Base-by-base conservation (phyloP, 345 rosid genomes). In the Melaleuca quinquenervia region DNA sequence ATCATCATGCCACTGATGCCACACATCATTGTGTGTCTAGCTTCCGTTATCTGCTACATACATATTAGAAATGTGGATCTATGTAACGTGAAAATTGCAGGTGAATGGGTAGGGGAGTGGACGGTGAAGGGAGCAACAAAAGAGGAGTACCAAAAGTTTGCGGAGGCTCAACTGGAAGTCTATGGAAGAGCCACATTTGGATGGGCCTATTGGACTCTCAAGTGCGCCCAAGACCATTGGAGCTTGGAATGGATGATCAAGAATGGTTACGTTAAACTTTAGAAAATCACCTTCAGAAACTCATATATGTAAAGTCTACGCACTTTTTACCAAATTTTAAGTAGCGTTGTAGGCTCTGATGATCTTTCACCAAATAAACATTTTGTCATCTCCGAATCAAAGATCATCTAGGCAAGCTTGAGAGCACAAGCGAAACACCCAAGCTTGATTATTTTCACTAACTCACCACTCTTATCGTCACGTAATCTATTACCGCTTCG, bases 21-120 rank as follows among this genome's bases (percentile, higher is more conserved):
- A n/a, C 11, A n/a, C 6, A n/a, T 58, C 70, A 58, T 58, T 58
- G n/a, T n/a, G 70, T 12, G 26, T 55, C 70, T 1, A 26, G 5
- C 2, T 58, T 58, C n/a, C 6, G 32, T 11, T 29, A n/a, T 58
- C 32, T 5, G 11, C 32, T n/a, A 58, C 11, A 8, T 58, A n/a
- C n/a, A 58, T 58, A 58, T 12, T 11, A 56, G 62, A 56, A n/a
- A 16, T n/a, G 70, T 6, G 70, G 7, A 58, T 7, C 32, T 26
- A 26, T n/a, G 32, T n/a, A 58, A 58, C 12, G 32, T n/a, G 70
- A 58, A 58, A 58, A 84, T 88, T 58, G 18, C 18, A 92, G 96
- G 95, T 60, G 95, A 94, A 89, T 92, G 96, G 96, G 95, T 90
- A 52, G 95, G 91, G 26, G 93, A 93, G 87, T 94, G 96, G 96